Evolutionary conservation across 1,284 basidiomycete genomes (phyloP).

Genomic region (Phylloporus sp.): DNA sequence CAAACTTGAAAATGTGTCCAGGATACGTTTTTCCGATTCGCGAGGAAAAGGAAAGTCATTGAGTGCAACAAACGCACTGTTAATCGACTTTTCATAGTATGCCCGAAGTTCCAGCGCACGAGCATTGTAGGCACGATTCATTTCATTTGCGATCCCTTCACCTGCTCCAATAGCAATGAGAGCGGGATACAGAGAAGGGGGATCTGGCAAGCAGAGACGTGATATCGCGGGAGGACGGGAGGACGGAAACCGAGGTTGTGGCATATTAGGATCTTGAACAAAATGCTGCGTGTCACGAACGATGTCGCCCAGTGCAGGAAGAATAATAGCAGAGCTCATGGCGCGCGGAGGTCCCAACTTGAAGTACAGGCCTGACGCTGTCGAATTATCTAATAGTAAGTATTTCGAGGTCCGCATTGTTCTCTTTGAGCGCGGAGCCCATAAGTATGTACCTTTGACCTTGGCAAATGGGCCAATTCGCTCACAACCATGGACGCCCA

Average conservation of each 20-base stretch:
- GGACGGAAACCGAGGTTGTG: neutral
- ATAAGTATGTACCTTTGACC: too few relatives aligned
- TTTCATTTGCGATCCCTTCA: neutral
- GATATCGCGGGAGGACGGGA: neutral
- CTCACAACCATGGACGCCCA: too few relatives aligned
- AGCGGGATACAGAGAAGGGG: neutral
- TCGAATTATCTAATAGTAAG: neutral
- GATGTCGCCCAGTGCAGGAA: neutral
- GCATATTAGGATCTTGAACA: neutral
- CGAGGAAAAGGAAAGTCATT: neutral
- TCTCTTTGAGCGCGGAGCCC: neutral
- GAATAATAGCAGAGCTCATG: neutral
- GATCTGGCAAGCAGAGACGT: neutral
- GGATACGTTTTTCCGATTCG: neutral
- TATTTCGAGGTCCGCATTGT: neutral
- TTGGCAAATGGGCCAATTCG: too few relatives aligned
- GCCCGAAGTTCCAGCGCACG: neutral
- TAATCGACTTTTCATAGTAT: neutral
- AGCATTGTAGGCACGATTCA: neutral
- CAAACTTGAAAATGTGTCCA: neutral
- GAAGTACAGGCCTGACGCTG: too few relatives aligned
- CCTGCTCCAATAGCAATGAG: neutral
- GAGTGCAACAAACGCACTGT: neutral
- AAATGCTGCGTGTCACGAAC: neutral
- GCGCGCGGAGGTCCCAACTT: neutral